A percentile compares a stretch with the other conserved stretches of the same genome.
Conservation (phyloP, 805 yeast genomes). For the Teunomyces aglyptinius region DNA sequence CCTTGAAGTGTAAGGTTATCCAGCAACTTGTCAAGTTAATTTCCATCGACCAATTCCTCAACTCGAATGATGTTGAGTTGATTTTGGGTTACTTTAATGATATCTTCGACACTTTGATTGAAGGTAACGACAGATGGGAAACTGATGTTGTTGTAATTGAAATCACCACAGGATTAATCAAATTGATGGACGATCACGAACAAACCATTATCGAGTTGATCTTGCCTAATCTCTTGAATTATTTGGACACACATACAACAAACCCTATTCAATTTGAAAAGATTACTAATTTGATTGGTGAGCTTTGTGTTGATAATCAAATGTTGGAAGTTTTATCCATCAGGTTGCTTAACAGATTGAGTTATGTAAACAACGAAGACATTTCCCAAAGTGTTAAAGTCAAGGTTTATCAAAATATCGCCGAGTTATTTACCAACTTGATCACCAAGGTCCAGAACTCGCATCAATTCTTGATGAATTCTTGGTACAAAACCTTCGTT, state of each 20-base stretch:
- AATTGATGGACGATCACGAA: conserved; percentile 51
- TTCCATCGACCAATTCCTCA: conserved; percentile 48
- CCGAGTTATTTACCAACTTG: conserved; percentile 17
- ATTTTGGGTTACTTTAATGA: conserved; percentile 67
- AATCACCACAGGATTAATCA: conserved; percentile 53
- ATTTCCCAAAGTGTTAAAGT: conserved; percentile 5
- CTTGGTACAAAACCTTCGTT: conserved; percentile 44
- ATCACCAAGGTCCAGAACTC: conserved; percentile 27
- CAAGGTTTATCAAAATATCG: conserved; percentile 5
- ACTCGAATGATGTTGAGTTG: conserved; percentile 54
- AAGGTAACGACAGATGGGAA: conserved; percentile 32
- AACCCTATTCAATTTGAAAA: conserved; percentile 18
- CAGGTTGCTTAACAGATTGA: conserved; percentile 42
- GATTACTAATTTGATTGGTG: conserved; percentile 21
- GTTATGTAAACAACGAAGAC: conserved; percentile 10
- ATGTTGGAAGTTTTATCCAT: conserved; percentile 45
- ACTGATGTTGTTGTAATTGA: conserved; percentile 53
- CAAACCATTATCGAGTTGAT: conserved; percentile 33
- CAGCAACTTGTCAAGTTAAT: conserved; percentile 61
- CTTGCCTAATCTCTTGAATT: conserved; percentile 29
- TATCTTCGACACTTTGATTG: conserved; percentile 41
- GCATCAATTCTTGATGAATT: conserved; percentile 37
- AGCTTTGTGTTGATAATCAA: conserved; percentile 39
- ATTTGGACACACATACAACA: conserved; percentile 33
- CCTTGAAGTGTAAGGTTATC: conserved; percentile 64